A percentile compares a stretch with the other conserved stretches of the same genome.
phyloP scores from a whole-genome alignment of 2,329 filamentous ascomycete genomes.

The Alternaria hordeiaustralica region DNA sequence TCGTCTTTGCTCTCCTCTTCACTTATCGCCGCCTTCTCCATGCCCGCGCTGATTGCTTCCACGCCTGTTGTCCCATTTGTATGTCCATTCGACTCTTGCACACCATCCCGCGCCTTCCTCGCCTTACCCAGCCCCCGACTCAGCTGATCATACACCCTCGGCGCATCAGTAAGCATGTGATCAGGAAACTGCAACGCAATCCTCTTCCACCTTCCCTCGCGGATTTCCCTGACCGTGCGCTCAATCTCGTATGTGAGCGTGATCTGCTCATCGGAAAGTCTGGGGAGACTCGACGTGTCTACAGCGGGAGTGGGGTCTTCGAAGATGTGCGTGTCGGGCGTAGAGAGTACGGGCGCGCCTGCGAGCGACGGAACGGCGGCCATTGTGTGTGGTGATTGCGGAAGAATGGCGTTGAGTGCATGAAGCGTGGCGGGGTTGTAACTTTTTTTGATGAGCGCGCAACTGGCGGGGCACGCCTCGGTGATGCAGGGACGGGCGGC shows the following conservation, averaged over 20 bases:
- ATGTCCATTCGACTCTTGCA: slow-evolving; percentile 1
- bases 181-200: slow-evolving; percentile 97
- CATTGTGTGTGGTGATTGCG: slow-evolving; percentile 27
- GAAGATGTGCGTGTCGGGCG: slow-evolving; percentile 67
- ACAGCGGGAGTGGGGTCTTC: slow-evolving; percentile 58
- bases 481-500: slow-evolving; percentile 13
- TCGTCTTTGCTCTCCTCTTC: slow-evolving; percentile 34
- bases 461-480: slow-evolving; percentile 16
- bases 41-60: slow-evolving; percentile 22
- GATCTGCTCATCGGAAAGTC: slow-evolving; percentile 71
- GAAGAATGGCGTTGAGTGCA: slow-evolving; percentile 2
- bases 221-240: slow-evolving; percentile 78
- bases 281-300: slow-evolving; percentile 40
- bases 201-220: slow-evolving; percentile 71
- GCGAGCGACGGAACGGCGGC: slow-evolving; percentile 32
- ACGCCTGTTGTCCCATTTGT: slow-evolving; percentile 11
- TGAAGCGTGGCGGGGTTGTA: slow-evolving; percentile 20
- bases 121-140: slow-evolving; percentile 56
- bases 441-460: slow-evolving; percentile 18
- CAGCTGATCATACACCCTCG: slow-evolving; percentile 75
- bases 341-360: slow-evolving; percentile 65
- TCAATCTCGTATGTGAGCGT: slow-evolving; percentile 81
- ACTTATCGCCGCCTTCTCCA: slow-evolving; percentile 20
- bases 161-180: slow-evolving; percentile 85
- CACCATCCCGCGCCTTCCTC: slow-evolving; percentile 18